Conservation (phyloP, 2,329 filamentous ascomycete species). For the Coleophoma eucalyptorum region DNA sequence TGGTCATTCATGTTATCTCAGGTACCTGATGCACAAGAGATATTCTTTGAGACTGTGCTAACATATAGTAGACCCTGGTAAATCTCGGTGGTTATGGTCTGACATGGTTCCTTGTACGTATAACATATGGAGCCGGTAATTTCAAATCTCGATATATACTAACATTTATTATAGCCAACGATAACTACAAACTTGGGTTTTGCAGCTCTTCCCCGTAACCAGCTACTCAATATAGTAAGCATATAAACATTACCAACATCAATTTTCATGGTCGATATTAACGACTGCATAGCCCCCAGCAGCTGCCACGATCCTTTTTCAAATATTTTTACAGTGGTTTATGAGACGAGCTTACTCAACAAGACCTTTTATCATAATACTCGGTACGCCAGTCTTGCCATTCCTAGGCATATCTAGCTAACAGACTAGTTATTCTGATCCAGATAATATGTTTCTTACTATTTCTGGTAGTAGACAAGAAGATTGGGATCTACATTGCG, state of each 20-base stretch:
- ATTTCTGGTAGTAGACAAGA: no score
- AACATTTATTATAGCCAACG: no score
- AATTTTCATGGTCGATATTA: no score
- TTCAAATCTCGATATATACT: no score
- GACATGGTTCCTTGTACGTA: slow-evolving; percentile 37
- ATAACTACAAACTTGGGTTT: slow-evolving; percentile 39
- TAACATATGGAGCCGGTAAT: no score
- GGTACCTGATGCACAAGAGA: no score
- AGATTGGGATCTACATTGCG: slow-evolving; percentile 37
- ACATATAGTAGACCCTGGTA: slow-evolving; percentile 30
- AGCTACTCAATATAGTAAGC: slow-evolving; percentile 42
- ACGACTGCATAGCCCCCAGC: no score
- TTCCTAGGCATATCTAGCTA: no score
- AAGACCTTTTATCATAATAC: slow-evolving; percentile 39
- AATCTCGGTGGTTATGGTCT: slow-evolving; percentile 38
- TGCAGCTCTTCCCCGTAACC: slow-evolving; percentile 36
- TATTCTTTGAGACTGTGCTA: no score
- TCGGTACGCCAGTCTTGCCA: slow-evolving; percentile 34
- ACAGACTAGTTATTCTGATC: no score
- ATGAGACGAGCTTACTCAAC: slow-evolving; percentile 34
- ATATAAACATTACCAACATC: no score
- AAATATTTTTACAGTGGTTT: slow-evolving; percentile 36
- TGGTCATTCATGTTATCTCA: slow-evolving; percentile 33
- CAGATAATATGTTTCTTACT: no score
- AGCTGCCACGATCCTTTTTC: slow-evolving; percentile 33